Base-by-base conservation (phyloP, 2,329 filamentous ascomycete genomes). In the Penicillium griseofulvum region DNA sequence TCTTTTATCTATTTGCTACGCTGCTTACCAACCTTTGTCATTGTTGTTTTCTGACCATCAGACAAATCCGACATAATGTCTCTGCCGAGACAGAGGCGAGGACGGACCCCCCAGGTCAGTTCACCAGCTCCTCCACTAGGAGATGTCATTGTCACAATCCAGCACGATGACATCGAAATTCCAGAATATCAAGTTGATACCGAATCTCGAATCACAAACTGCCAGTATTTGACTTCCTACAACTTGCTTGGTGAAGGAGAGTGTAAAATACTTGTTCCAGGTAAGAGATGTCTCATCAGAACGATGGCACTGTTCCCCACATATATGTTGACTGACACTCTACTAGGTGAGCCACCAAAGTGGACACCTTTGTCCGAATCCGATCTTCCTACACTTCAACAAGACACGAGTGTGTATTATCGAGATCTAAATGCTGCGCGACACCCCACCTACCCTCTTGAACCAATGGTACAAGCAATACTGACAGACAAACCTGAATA, bases 181-280 rank as follows among this genome's bases (percentile, higher is more conserved):
- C 3, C 8, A 0, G 29, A 5, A 11, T 41, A 44, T 16, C 28
- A 44, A 37, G 19, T 28, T 7, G 5, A 62, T 57, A n/a, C 48
- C 50, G 19, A 24, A 48, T 36, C 46, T 19, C 37, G 45, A 31
- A 81, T 81, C 52, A 67, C 61, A 8, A 61, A 76, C 46, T 71
- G 70, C 56, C 54, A 75, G 38, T 77, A 78, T 63, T 61, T 82
- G 29, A 74, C 77, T 19, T 83, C 81, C 0, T 84, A 81, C 70
- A 83, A 79, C 60, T 83, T 80, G 81, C 34, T 80, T 5, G 69
- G 71, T 28, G 55, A 42, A 11, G 61, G 65, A 33, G 28, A 45
- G 2, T 71, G 14, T 74, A 6, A 74, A 0, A 79, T 83, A 12
- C 52, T 80, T 4, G 66, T 78, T 31, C 80, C 79, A 60, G 79